Evolutionary conservation across 345 rosid species (phyloP), one percentile per base, ranked within the genome.

Genomic region (Conringia planisiliqua): DNA sequence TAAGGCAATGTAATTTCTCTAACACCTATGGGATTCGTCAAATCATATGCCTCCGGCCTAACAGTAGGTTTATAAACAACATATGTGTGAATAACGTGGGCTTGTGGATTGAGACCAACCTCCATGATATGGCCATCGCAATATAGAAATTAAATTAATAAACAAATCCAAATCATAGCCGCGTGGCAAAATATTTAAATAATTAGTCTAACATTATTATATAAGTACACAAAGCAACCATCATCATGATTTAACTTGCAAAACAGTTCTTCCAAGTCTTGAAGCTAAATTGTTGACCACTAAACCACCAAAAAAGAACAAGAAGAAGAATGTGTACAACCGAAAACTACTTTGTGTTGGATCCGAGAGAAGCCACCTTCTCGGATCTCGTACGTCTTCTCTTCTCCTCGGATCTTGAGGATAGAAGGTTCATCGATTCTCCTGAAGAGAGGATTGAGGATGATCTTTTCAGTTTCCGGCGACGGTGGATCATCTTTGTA

Each of bases 401-500:
- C 62, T 76, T 79, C 36, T 80, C 85, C n/a, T 42, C 79, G 0
- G 71, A 82, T 14, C 50, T 77, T 62, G 17, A 12, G 2, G 6
- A 68, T 10, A 66, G 56, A 62, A 67, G 76, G 7, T 83, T 78
- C 74, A 52, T 83, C 1, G 24, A 82, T 11, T 75, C 66, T 74
- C 62, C 84, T 3, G 63, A 66, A 22, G 64, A 78, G 4, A 68
- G 16, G 11, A 46, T 16, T 43, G 57, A 17, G 17, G 47, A 42
- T 4, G 35, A 73, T 48, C 5, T 10, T 10, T 11, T 6, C 14
- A 69, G 48, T 47, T 88, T 86, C 30, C 38, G 71, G n/a, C 70
- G 76, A 27, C 68, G 92, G 47, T 86, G 86, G 92, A 17, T 83
- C 67, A 75, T 88, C 38, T 85, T 86, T 82, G 58, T 78, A 69